Evolutionary conservation across 768 basidiomycete species (phyloP).

Genomic region (Lentinus tigrinus): DNA sequence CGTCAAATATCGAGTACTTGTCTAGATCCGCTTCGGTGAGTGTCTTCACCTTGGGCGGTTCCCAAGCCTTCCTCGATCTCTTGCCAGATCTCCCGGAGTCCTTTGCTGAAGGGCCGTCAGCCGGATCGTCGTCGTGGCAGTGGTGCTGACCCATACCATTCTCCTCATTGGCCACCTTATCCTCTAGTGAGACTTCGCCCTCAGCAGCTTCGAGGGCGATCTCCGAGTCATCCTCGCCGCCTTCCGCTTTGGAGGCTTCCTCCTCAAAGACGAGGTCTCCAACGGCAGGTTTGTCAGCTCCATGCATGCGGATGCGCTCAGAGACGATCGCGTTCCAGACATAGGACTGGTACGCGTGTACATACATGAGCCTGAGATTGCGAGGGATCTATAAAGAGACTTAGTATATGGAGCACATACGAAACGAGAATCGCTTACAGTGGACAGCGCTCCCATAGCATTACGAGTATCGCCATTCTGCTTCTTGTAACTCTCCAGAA

Average conservation of each 20-base stretch:
- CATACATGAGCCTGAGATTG: constrained; percentile 94
- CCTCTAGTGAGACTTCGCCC: constrained; percentile 11
- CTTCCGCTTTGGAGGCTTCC: constrained; percentile 26
- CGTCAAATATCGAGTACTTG: constrained; percentile 88
- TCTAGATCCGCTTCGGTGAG: constrained; percentile 75
- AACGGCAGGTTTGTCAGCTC: constrained; percentile 68
- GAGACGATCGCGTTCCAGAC: constrained; percentile 98
- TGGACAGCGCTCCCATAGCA: constrained; percentile 84
- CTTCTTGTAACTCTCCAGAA: constrained; percentile 87
- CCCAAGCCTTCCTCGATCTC: constrained; percentile 51
- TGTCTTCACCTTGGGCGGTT: constrained; percentile 70
- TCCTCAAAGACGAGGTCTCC: constrained; percentile 90
- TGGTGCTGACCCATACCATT: constrained; percentile 15
- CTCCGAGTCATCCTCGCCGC: constrained; percentile 31
- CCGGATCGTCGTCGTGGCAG: not conserved
- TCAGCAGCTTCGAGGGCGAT: constrained; percentile 34
- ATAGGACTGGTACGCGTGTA: constrained; percentile 98
- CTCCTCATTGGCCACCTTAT: constrained; percentile 17
- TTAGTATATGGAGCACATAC: not conserved
- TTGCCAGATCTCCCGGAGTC: constrained; percentile 22
- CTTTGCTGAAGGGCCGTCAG: constrained; percentile 4
- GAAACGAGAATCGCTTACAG: constrained; percentile 44
- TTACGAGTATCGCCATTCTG: constrained; percentile 76
- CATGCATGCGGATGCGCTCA: constrained; percentile 81
- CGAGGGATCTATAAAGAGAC: constrained; percentile 73